Percentiles rank a stretch among this genome's conserved stretches.
These are phyloP conservation scores for Glonium stellatum DNA, from an alignment of 495 filamentous ascomycete genomes.

Conservation along the genomic window DNA sequence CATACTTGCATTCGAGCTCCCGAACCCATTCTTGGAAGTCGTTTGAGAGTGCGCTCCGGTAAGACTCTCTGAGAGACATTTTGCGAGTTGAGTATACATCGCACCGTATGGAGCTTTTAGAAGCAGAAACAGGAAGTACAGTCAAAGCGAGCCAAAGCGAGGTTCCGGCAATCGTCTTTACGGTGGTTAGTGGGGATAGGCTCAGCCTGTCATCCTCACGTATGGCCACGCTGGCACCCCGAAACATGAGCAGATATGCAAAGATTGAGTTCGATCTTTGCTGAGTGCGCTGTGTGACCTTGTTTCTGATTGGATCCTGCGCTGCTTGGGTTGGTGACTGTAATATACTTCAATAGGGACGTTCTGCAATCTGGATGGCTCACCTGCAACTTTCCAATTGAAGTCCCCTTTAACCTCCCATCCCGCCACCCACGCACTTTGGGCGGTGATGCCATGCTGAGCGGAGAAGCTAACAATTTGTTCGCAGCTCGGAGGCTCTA, in stretches of 20 bases:
- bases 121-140: constrained; percentile 12
- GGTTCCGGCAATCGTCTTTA: constrained; percentile 7
- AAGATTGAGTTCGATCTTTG: not conserved
- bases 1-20: constrained; percentile 16
- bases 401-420: constrained; percentile 24
- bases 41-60: not conserved
- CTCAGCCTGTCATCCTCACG: not conserved
- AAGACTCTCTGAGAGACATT: not conserved
- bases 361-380: not conserved
- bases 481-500: constrained; percentile 6
- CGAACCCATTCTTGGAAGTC: not conserved
- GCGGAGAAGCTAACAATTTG: constrained; percentile 3
- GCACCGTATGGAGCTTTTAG: constrained; percentile 6
- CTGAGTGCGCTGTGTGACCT: not conserved
- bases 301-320: not conserved
- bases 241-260: not conserved
- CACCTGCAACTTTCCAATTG: constrained; percentile 27
- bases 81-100: constrained; percentile 1
- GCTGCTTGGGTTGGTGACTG: not conserved
- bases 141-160: constrained; percentile 11
- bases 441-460: constrained; percentile 8
- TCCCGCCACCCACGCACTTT: constrained; percentile 11
- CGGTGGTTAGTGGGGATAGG: constrained; percentile 7
- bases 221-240: not conserved
- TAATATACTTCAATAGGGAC: constrained; percentile 4